These are phyloP conservation scores for Asterophora parasitica DNA, from an alignment of 768 basidiomycete species.

Conservation along the genomic window DNA sequence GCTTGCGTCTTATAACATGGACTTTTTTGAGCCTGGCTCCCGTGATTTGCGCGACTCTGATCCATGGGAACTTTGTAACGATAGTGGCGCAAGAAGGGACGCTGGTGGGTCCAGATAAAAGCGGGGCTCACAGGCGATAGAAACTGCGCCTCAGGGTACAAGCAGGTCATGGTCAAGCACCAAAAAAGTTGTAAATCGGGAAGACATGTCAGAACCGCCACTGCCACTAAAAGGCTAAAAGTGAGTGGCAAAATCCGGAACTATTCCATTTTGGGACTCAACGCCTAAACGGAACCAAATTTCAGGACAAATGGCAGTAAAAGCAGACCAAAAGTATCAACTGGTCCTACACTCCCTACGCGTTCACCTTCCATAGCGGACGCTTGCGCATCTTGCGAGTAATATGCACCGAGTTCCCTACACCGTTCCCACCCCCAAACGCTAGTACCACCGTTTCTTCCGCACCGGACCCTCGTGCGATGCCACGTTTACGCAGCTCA, in stretches of 20 bases:
- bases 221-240: conserved; percentile 36
- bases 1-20: conserved; percentile 39
- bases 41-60: conserved; percentile 47
- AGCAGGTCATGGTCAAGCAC: conserved; percentile 4
- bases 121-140: conserved; percentile 1
- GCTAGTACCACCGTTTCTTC: conserved; percentile 92
- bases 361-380: conserved; percentile 78
- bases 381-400: conserved; percentile 84
- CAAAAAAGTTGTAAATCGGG: conserved; percentile 11
- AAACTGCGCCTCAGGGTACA: conserved; percentile 6
- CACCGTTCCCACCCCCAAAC: conserved; percentile 68
- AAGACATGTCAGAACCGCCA: conserved; percentile 36
- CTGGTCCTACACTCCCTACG: conserved; percentile 37
- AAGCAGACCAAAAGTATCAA: conserved; percentile 6
- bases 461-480: conserved; percentile 62
- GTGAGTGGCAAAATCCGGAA: conserved; percentile 31
- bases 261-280: conserved; percentile 20
- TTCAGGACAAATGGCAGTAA: not conserved
- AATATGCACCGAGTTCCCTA: conserved; percentile 76
- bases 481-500: conserved; percentile 75
- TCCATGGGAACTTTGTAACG: conserved; percentile 49
- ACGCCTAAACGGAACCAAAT: conserved; percentile 21
- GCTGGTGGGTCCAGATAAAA: conserved; percentile 11
- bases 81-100: conserved; percentile 46
- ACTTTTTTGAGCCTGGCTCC: conserved; percentile 39